Conservation (phyloP, 805 yeast genomes). For the Wickerhamiella shivajii region DNA sequence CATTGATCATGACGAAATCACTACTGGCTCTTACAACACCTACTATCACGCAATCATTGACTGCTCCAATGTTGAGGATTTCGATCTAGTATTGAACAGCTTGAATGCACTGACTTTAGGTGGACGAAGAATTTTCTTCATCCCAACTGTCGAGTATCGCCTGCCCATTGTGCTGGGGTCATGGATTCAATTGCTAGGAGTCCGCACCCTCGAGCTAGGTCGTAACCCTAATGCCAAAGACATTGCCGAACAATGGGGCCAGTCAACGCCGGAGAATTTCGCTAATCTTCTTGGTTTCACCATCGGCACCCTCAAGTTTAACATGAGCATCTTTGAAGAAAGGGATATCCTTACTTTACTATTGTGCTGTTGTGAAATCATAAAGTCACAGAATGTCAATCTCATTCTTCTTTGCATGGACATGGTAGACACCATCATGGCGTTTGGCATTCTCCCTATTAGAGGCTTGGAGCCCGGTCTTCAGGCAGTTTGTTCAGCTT, state of each 20-base stretch:
- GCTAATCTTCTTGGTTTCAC: constrained; percentile 27
- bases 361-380: constrained; percentile 26
- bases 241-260: constrained; percentile 20
- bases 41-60: constrained; percentile 51
- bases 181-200: constrained; percentile 26
- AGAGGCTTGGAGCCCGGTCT: constrained; percentile 27
- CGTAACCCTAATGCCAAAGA: constrained; percentile 18
- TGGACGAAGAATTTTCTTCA: constrained; percentile 27
- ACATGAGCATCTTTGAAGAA: constrained; percentile 33
- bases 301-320: constrained; percentile 34
- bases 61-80: constrained; percentile 34
- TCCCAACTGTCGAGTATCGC: constrained; percentile 26
- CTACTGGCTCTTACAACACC: constrained; percentile 34
- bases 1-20: constrained; percentile 36
- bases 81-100: constrained; percentile 35
- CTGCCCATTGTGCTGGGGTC: constrained; percentile 26
- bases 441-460: constrained; percentile 35
- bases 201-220: constrained; percentile 22
- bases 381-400: constrained; percentile 28
- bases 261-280: constrained; percentile 19
- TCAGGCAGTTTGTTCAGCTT: constrained; percentile 34
- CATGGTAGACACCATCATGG: constrained; percentile 31
- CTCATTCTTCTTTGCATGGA: constrained; percentile 28
- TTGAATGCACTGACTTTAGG: constrained; percentile 34
- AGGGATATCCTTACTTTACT: constrained; percentile 26